phyloP scores from a whole-genome alignment of 169 alveolate genomes.

The Plasmodium knowlesi region DNA sequence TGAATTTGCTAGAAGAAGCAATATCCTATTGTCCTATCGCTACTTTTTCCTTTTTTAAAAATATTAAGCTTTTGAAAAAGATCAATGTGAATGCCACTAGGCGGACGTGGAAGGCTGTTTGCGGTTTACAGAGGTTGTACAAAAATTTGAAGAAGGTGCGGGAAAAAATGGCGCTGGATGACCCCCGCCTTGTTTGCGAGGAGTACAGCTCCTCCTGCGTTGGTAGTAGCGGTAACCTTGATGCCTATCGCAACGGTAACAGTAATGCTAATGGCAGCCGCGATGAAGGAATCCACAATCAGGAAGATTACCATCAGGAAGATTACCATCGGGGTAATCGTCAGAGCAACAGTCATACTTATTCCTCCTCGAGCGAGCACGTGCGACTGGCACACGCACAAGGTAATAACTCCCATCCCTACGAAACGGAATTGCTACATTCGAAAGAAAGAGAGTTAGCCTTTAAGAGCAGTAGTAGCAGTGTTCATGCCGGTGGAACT shows the following conservation, averaged over 20 bases:
- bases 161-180: conserved; percentile 30
- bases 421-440: conserved; percentile 4
- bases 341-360: neutral
- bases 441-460: conserved; percentile 11
- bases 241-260: neutral
- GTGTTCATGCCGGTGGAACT: conserved; percentile 6
- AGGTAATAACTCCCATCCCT: conserved; percentile 9
- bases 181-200: neutral
- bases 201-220: neutral
- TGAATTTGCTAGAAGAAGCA: conserved; percentile 70
- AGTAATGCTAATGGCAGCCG: neutral
- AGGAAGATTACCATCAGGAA: neutral
- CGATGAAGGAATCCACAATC: neutral
- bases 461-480: neutral
- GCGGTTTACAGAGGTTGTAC: conserved; percentile 42
- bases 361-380: neutral
- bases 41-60: conserved; percentile 52
- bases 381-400: neutral
- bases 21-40: conserved; percentile 71
- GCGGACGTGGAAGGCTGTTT: conserved; percentile 68
- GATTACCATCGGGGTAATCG: neutral
- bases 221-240: neutral
- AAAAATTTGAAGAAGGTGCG: conserved; percentile 46
- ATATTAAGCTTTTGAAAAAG: conserved; percentile 44
- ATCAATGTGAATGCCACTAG: conserved; percentile 64